These are phyloP conservation scores for Metschnikowia dekortorum DNA, from an alignment of 805 yeast species.

Conservation along the genomic window DNA sequence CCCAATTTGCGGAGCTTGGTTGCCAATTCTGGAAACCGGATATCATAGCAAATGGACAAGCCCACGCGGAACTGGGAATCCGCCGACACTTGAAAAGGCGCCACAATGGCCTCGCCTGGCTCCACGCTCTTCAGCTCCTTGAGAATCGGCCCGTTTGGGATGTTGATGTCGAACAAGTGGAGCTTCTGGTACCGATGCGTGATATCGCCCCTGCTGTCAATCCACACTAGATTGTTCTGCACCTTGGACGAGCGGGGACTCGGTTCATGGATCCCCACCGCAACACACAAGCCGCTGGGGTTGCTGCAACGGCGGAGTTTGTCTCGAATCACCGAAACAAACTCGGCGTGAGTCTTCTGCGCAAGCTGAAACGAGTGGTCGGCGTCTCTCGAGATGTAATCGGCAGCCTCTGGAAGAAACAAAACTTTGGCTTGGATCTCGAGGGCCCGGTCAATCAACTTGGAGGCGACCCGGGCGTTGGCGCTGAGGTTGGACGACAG, in stretches of 20 bases:
- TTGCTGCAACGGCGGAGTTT: constrained; percentile 34
- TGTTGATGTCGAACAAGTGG: constrained; percentile 86
- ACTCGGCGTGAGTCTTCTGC: constrained; percentile 31
- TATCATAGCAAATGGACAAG: constrained; percentile 76
- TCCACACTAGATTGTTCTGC: constrained; percentile 70
- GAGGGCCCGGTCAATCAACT: constrained; percentile 62
- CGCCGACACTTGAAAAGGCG: constrained; percentile 14
- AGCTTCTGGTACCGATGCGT: constrained; percentile 73
- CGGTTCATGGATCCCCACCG: constrained; percentile 90
- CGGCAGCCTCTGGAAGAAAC: constrained; percentile 92
- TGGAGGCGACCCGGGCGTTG: constrained; percentile 58
- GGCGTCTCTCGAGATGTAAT: constrained; percentile 72
- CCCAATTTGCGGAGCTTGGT: constrained; percentile 55
- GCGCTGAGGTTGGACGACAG: constrained; percentile 58
- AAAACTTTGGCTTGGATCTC: constrained; percentile 57
- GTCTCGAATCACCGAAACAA: constrained; percentile 39
- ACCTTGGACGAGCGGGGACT: constrained; percentile 38
- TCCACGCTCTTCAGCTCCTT: constrained; percentile 77
- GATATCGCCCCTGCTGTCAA: constrained; percentile 60
- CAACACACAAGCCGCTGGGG: constrained; percentile 51
- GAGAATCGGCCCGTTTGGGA: constrained; percentile 75
- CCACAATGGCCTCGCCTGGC: constrained; percentile 56
- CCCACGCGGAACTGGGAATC: constrained; percentile 45
- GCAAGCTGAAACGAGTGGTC: constrained; percentile 62
- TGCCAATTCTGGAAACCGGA: constrained; percentile 81